Base-by-base conservation (phyloP, 1,139 yeast species). In the Oligophagozyma castellii region DNA sequence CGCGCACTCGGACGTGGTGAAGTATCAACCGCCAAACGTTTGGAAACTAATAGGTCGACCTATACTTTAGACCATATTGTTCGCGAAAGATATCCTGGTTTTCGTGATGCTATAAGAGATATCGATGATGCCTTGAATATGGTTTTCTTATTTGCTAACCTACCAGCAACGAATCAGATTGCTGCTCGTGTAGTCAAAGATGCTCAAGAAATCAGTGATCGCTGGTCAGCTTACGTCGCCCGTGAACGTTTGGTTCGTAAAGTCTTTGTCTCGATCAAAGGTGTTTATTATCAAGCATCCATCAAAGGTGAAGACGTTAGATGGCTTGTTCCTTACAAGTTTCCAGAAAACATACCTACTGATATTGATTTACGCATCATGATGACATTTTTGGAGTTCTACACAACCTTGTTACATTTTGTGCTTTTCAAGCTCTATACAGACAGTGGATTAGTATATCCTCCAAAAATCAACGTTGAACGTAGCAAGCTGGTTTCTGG, bases 321-420 rank as follows among this genome's bases (percentile, higher is more conserved):
- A 61, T 89, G 98, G 98, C 69, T 89, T 39, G 93, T 83, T 28
- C 99, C 99, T 16, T 89, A 77, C 67, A 86, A 84, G 56, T 89
- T 86, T 62, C 95, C 98, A 14, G 93, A 89, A 53, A 79, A 80
- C 54, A 78, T 89, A 44, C 98, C 99, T 25, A 59, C 76, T 27
- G 98, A 89, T 55, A 77, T 89, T 38, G 99, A 89, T 59, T 86
- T 92, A 65, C 72, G 93, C 58, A 83, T 89, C 61, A 89, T 89
- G 99, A 66, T 84, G 51, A 86, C 98, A 1, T 89, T 89, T 59
- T 69, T 89, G 52, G 98, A 89, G 59, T 86, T 92, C 56, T 89
- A 89, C 61, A 78, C 94, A 18, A 89, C 96, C 16, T 62, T 89
- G 45, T 59, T 86, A 48, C 93, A 86, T 53, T 89, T 92, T 51